These are phyloP conservation scores for Aspergillus fischeri DNA, from an alignment of 2,329 filamentous ascomycete genomes.

Conservation along the genomic window DNA sequence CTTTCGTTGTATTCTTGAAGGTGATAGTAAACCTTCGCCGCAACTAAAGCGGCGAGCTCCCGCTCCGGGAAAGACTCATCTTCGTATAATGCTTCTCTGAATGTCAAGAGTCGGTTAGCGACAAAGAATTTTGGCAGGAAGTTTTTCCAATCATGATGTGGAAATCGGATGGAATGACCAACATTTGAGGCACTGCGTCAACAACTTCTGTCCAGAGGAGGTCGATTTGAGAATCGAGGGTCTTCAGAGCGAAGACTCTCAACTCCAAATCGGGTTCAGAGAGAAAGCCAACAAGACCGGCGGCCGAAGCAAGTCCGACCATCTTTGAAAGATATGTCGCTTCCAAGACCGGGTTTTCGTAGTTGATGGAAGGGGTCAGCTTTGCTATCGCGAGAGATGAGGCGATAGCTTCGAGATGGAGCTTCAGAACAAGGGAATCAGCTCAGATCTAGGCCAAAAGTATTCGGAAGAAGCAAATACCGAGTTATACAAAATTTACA, in stretches of 20 bases:
- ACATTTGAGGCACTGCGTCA: constrained; percentile 90
- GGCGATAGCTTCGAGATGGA: constrained; percentile 29
- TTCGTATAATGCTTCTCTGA: constrained; percentile 93
- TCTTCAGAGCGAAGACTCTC: constrained; percentile 90
- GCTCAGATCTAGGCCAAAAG: constrained; percentile 13
- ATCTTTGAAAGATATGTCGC: constrained; percentile 49
- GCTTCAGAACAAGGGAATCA: constrained; percentile 21
- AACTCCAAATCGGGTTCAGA: constrained; percentile 92
- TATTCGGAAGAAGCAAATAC: constrained; percentile 13
- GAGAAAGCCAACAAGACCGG: constrained; percentile 90
- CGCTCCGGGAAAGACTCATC: constrained; percentile 92
- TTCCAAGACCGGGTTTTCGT: constrained; percentile 7
- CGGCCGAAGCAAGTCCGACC: constrained; percentile 91
- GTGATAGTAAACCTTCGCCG: constrained; percentile 98
- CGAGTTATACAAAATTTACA: constrained; percentile 19
- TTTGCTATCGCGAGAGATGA: constrained; percentile 26
- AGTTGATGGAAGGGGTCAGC: constrained; percentile 9
- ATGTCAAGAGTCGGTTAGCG: constrained; percentile 13
- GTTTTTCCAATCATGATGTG: not conserved
- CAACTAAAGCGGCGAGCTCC: constrained; percentile 87
- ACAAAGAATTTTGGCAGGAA: not conserved
- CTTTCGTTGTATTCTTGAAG: constrained; percentile 98
- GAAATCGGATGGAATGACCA: constrained; percentile 35
- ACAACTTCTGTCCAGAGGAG: constrained; percentile 97
- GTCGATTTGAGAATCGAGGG: constrained; percentile 93